phyloP scores from a whole-genome alignment of 2,329 filamentous ascomycete genomes.

The Exophiala lecanii-corni region DNA sequence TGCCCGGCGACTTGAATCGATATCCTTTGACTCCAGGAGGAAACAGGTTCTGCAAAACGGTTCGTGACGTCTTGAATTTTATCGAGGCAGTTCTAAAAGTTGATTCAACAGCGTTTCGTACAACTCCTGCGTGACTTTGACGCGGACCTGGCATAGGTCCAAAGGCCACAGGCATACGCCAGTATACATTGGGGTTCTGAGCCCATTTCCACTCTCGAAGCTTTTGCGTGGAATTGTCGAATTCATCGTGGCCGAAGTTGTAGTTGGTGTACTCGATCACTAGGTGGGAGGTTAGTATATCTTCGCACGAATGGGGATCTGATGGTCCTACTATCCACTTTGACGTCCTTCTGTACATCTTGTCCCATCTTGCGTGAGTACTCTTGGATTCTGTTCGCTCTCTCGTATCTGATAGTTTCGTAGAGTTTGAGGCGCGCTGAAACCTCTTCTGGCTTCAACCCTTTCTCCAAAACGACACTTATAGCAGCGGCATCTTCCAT shows the following conservation, averaged over 20 bases:
- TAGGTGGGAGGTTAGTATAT: too few species aligned
- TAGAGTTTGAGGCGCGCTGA: slow-evolving; percentile 56
- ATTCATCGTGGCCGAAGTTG: slow-evolving; percentile 58
- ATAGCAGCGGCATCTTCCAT: slow-evolving; percentile 64
- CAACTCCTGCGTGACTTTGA: slow-evolving; percentile 33
- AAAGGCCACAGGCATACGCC: slow-evolving; percentile 44
- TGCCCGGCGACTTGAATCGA: slow-evolving; percentile 41
- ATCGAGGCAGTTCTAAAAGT: slow-evolving; percentile 45
- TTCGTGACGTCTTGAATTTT: slow-evolving; percentile 49
- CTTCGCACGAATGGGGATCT: not conserved
- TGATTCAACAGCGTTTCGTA: slow-evolving; percentile 29
- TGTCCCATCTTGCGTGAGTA: slow-evolving; percentile 42
- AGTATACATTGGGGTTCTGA: slow-evolving; percentile 45
- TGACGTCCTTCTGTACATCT: slow-evolving; percentile 15
- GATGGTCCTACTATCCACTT: slow-evolving; percentile 3
- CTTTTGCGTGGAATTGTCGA: slow-evolving; percentile 48
- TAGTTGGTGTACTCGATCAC: slow-evolving; percentile 40
- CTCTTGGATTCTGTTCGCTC: slow-evolving; percentile 56
- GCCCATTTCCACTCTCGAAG: slow-evolving; percentile 48
- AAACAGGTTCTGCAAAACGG: slow-evolving; percentile 47
- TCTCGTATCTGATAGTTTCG: slow-evolving; percentile 52
- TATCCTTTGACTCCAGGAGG: slow-evolving; percentile 37
- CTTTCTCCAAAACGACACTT: slow-evolving; percentile 50
- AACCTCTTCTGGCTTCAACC: slow-evolving; percentile 44
- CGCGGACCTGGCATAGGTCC: slow-evolving; percentile 46